Conservation (phyloP, 164 flowering plant genomes). For the Liquidambar formosana region DNA sequence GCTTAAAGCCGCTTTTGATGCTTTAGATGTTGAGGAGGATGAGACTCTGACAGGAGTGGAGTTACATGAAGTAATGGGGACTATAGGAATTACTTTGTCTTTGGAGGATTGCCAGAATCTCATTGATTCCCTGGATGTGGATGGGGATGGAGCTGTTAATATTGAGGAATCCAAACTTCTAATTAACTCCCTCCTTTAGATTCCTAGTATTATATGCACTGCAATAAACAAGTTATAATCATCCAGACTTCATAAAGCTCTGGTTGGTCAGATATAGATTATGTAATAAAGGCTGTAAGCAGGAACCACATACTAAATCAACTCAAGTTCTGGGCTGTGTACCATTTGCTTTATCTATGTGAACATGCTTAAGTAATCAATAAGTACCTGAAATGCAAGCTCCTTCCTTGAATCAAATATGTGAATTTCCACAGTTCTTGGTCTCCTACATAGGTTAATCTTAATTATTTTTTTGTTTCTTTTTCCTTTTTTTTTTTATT, state of each 20-base stretch:
- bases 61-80: slow-evolving; percentile 23
- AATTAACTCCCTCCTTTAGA: slow-evolving; percentile 36
- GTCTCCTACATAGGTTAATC: no score
- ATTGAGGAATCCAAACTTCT: slow-evolving; percentile 42
- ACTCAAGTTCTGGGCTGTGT: no score
- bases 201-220: not conserved
- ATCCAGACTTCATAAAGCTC: not conserved
- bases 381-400: not conserved
- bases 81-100: slow-evolving; percentile 24
- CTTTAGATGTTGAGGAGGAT: slow-evolving; percentile 29
- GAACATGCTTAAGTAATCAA: not conserved
- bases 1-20: slow-evolving; percentile 28
- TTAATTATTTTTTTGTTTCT: no score
- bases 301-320: not conserved
- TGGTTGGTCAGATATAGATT: not conserved
- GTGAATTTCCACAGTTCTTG: no score
- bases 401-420: not conserved
- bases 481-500: no score
- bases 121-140: slow-evolving; percentile 42
- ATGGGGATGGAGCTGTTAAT: slow-evolving; percentile 49
- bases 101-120: slow-evolving; percentile 36
- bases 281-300: not conserved
- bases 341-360: not conserved
- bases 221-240: not conserved
- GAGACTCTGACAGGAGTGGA: slow-evolving; percentile 39